Percentiles rank a stretch among this genome's conserved stretches.
Evolutionary conservation across 352 stramenopile genomes (phyloP).

Genomic region (Peronosclerospora sorghi): DNA sequence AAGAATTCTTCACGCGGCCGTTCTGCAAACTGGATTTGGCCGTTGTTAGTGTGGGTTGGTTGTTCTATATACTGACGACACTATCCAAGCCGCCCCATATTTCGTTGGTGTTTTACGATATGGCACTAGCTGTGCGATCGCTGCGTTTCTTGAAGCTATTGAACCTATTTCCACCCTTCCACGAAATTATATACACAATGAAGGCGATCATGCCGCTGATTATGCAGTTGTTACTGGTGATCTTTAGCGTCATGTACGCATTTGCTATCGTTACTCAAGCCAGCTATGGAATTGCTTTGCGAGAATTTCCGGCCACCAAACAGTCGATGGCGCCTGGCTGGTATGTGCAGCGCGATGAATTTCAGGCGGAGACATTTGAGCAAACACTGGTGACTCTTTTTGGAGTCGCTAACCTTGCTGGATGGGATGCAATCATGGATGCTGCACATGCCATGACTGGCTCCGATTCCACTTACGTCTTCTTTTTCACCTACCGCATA

Average conservation of each 20-base stretch:
- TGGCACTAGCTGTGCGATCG: constrained; percentile 60
- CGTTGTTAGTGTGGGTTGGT: constrained; percentile 60
- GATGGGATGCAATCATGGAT: constrained; percentile 77
- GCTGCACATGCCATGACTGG: constrained; percentile 54
- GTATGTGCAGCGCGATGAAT: constrained; percentile 61
- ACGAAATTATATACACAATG: constrained; percentile 80
- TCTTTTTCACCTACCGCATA: constrained; percentile 79
- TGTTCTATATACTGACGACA: constrained; percentile 69
- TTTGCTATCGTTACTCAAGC: constrained; percentile 74
- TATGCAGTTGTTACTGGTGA: constrained; percentile 67
- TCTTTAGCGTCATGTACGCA: constrained; percentile 77
- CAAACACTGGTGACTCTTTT: constrained; percentile 71
- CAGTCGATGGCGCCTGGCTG: constrained; percentile 40
- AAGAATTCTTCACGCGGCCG: constrained; percentile 63
- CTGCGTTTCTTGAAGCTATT: constrained; percentile 71
- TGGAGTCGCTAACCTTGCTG: constrained; percentile 57
- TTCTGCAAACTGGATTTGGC: constrained; percentile 73
- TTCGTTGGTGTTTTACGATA: constrained; percentile 68
- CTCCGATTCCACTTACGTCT: constrained; percentile 52
- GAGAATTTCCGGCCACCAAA: constrained; percentile 39
- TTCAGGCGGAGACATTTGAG: constrained; percentile 71
- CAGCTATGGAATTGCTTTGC: constrained; percentile 56
- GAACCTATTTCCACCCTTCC: constrained; percentile 77
- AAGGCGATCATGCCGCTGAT: constrained; percentile 73
- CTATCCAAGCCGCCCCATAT: constrained; percentile 46